Evolutionary conservation across 345 rosid genomes (phyloP), one percentile per base, ranked within the genome.

Genomic region (Kandelia obovata): DNA sequence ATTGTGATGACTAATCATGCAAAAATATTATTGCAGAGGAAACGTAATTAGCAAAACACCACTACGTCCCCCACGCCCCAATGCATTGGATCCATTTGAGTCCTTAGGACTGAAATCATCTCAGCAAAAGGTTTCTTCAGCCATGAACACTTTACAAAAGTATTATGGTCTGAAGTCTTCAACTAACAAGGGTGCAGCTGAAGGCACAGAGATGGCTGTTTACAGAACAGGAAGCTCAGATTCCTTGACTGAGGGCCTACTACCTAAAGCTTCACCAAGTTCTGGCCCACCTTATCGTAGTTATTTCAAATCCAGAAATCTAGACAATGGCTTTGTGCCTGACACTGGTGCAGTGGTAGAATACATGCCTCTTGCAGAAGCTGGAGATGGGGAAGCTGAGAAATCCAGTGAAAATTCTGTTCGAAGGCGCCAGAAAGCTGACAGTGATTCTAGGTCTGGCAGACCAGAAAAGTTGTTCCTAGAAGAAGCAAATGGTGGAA

Each of bases 131-230:
- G 78, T 83, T 69, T 85, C 95, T 62, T 81, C 91, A 62, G 93
- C 97, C 34, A 95, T 92, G 98, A 82, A 79, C 82, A 83, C 92
- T 34, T 79, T 90, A 73, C 96, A 82, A 75, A 91, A 90, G 47
- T 95, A 79, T 73, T 92, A 92, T 65, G 89, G 90, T 60, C 87
- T 92, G 35, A 75, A 60, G 72, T 76, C 89, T 70, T 31, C 34
- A 27, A 84, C 69, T 62, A 28, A 65, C 23, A 79, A 69, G 53
- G 66, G 55, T 46, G 55, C 43, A 63, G 73, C 81, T 52, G 87
- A 84, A 73, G 89, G 82, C 67, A 80, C 78, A 67, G 87, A 88
- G 68, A 84, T 87, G 89, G 78, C 85, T 58, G 69, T 66, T 27
- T 77, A 81, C 68, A 73, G 77, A 68, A 78, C 81, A 23, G 79